Conservation (phyloP, 2,329 filamentous ascomycete species). For the Clonostachys rosea region DNA sequence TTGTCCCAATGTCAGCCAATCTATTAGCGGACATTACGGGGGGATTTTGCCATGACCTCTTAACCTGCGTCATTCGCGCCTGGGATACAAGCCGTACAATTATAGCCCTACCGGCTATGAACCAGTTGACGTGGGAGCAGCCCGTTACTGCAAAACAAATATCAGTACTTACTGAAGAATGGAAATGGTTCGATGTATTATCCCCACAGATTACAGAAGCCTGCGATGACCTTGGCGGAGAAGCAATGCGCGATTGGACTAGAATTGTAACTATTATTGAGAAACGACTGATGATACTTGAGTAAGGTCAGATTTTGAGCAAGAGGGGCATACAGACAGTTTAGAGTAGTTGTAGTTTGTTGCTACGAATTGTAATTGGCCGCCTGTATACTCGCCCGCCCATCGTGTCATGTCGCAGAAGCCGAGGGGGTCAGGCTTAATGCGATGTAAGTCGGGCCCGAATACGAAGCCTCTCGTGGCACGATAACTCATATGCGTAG, state of each 20-base stretch:
- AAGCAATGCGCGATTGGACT: slow-evolving; percentile 79
- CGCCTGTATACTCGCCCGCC: too few species aligned
- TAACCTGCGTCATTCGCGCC: slow-evolving; percentile 72
- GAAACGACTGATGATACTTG: slow-evolving; percentile 28
- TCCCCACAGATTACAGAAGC: slow-evolving; percentile 58
- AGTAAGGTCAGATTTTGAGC: too few species aligned
- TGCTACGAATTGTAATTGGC: too few species aligned
- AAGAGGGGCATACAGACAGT: too few species aligned
- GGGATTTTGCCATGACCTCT: slow-evolving; percentile 73
- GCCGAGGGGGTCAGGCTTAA: too few species aligned
- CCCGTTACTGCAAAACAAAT: slow-evolving; percentile 75
- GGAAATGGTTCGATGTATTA: slow-evolving; percentile 70
- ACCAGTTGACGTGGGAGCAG: slow-evolving; percentile 85
- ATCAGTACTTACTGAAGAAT: slow-evolving; percentile 65
- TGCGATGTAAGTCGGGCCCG: too few species aligned
- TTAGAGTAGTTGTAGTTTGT: too few species aligned
- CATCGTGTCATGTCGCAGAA: too few species aligned
- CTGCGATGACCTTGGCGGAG: slow-evolving; percentile 78
- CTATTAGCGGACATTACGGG: slow-evolving; percentile 77
- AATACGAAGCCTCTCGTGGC: too few species aligned
- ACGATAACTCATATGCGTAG: too few species aligned
- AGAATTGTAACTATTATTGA: slow-evolving; percentile 67
- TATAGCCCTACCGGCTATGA: slow-evolving; percentile 79
- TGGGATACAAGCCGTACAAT: slow-evolving; percentile 77
- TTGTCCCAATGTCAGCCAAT: slow-evolving; percentile 82